A percentile compares a stretch with the other conserved stretches of the same genome.
These are phyloP conservation scores for Verticillium albo-atrum DNA, from an alignment of 2,329 filamentous ascomycete species.

Conservation along the genomic window DNA sequence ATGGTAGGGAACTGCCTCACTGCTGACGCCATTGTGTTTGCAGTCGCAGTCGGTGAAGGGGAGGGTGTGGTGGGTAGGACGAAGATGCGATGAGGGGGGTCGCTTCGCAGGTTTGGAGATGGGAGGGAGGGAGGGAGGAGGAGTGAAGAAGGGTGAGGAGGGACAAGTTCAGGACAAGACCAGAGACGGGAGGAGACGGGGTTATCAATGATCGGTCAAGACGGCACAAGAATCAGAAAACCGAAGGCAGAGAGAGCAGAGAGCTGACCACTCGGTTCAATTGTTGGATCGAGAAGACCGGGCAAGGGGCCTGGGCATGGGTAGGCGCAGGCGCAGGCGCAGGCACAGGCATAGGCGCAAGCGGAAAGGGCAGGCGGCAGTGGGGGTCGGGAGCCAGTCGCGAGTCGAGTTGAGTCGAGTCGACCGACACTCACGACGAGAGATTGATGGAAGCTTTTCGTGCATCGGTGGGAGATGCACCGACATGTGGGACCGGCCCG, in stretches of 20 bases:
- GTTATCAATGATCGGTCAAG: not conserved
- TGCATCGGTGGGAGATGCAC: not conserved
- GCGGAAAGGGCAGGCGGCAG: too few species aligned
- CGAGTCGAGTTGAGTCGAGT: not conserved
- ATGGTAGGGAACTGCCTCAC: constrained; percentile 66
- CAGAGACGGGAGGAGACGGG: constrained; percentile 1
- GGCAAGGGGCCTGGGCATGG: not conserved
- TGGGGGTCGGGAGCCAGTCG: too few species aligned
- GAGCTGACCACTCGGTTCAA: not conserved
- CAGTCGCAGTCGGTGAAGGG: not conserved
- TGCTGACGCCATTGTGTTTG: constrained; percentile 35
- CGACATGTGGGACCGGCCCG: not conserved
- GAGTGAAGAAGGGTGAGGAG: not conserved
- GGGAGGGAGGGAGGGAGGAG: not conserved
- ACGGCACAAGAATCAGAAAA: not conserved
- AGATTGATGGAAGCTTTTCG: not conserved
- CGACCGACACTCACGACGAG: not conserved
- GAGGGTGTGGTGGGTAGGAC: not conserved
- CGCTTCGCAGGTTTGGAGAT: not conserved
- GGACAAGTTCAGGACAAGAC: not conserved
- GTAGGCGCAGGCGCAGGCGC: not conserved
- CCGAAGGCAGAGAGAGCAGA: not conserved
- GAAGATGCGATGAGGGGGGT: not conserved
- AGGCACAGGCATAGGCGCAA: too few species aligned
- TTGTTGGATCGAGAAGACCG: constrained; percentile 1